These are phyloP conservation scores for Fusarium torreyae DNA, from an alignment of 2,329 filamentous ascomycete species.

Conservation along the genomic window DNA sequence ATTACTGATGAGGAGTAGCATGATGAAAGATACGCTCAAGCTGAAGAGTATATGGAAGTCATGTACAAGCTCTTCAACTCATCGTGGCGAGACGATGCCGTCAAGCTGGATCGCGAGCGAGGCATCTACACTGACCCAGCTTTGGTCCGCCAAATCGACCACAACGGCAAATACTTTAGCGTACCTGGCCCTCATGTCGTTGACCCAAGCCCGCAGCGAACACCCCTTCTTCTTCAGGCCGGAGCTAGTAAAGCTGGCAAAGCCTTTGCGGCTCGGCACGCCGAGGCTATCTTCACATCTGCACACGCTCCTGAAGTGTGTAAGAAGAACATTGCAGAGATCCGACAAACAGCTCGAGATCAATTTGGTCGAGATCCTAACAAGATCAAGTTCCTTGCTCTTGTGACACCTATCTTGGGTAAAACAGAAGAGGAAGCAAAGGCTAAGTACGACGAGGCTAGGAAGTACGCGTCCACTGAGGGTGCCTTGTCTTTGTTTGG, in stretches of 20 bases:
- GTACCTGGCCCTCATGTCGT: slow-evolving; percentile 77
- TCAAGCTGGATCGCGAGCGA: slow-evolving; percentile 70
- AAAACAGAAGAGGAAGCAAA: slow-evolving; percentile 76
- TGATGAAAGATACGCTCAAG: slow-evolving; percentile 75
- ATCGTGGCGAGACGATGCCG: slow-evolving; percentile 77
- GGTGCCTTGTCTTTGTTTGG: slow-evolving; percentile 80
- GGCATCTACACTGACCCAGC: slow-evolving; percentile 69
- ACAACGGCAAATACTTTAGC: slow-evolving; percentile 74
- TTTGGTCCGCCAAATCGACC: slow-evolving; percentile 76
- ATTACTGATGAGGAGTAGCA: slow-evolving; percentile 58
- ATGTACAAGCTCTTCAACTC: slow-evolving; percentile 78
- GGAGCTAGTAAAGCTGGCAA: slow-evolving; percentile 78
- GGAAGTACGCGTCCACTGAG: slow-evolving; percentile 71
- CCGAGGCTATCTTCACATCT: slow-evolving; percentile 79
- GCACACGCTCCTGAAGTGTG: slow-evolving; percentile 75
- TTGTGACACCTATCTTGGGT: slow-evolving; percentile 76
- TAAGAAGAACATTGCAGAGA: slow-evolving; percentile 73
- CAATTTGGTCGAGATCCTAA: slow-evolving; percentile 70
- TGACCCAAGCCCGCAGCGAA: slow-evolving; percentile 77
- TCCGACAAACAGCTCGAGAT: slow-evolving; percentile 68
- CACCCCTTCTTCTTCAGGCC: slow-evolving; percentile 78
- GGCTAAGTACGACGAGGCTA: slow-evolving; percentile 74
- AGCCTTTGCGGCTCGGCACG: slow-evolving; percentile 77
- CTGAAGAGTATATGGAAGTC: slow-evolving; percentile 75
- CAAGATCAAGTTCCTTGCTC: slow-evolving; percentile 77